Evolutionary conservation across 1,139 yeast genomes (phyloP).

Genomic region (Tardiomyces blankii): DNA sequence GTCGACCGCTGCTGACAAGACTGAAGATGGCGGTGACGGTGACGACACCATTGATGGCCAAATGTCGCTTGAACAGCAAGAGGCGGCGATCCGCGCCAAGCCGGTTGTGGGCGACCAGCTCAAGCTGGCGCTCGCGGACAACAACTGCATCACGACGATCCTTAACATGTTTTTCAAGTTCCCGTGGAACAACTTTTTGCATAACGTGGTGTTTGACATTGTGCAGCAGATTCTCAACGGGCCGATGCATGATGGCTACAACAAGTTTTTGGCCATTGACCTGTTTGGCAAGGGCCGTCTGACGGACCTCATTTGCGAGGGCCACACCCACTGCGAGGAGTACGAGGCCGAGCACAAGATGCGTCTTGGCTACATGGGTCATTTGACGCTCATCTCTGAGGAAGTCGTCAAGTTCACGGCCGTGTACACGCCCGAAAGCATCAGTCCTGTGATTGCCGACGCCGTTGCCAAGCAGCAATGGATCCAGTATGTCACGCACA

Average conservation of each 20-base stretch:
- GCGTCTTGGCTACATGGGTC: conserved; percentile 95
- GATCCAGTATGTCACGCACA: conserved; percentile 77
- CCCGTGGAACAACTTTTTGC: conserved; percentile 97
- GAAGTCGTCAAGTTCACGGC: conserved; percentile 93
- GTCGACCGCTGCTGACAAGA: not conserved
- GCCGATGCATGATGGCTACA: conserved; percentile 86
- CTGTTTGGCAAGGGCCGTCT: conserved; percentile 71
- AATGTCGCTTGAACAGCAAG: conserved; percentile 42
- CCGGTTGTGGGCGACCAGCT: conserved; percentile 88
- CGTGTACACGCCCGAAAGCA: conserved; percentile 49
- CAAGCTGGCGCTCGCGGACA: conserved; percentile 77
- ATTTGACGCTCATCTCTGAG: conserved; percentile 87
- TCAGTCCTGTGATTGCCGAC: conserved; percentile 49
- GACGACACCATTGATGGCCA: conserved; percentile 6
- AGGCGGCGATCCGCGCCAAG: conserved; percentile 46
- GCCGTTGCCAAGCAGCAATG: conserved; percentile 52
- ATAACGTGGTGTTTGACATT: conserved; percentile 93
- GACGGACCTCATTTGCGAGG: conserved; percentile 68
- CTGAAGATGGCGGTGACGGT: conserved; percentile 3
- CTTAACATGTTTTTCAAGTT: conserved; percentile 77
- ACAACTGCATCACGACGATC: conserved; percentile 66
- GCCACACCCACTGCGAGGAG: conserved; percentile 65
- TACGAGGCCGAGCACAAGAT: conserved; percentile 50
- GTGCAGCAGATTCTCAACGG: conserved; percentile 95
- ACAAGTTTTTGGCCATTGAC: conserved; percentile 79